phyloP scores from a whole-genome alignment of 2,329 filamentous ascomycete species.

The Delphinella strobiligena region DNA sequence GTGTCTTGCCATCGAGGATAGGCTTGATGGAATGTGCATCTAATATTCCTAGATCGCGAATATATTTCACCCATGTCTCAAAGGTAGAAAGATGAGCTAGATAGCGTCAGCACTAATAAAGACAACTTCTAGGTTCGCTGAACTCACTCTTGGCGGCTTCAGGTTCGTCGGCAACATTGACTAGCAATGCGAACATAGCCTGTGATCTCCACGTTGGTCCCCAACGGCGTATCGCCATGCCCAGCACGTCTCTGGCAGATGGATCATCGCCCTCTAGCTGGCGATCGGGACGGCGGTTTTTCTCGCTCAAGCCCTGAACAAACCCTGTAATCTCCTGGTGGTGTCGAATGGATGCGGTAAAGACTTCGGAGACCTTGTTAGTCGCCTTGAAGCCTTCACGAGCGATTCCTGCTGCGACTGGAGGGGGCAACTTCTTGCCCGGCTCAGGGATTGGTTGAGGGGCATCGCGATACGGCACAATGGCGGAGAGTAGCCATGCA shows the following conservation, averaged over 20 bases:
- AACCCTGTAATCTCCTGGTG: conserved; percentile 49
- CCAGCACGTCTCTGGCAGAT: conserved; percentile 49
- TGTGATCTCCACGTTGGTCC: conserved; percentile 62
- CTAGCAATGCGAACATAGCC: conserved; percentile 53
- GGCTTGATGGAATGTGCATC: conserved; percentile 37
- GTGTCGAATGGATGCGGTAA: conserved; percentile 54
- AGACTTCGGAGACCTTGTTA: conserved; percentile 60
- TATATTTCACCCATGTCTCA: conserved; percentile 38
- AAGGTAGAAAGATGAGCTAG: conserved; percentile 39
- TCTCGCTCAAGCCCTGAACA: conserved; percentile 41
- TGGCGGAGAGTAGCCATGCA: conserved; percentile 63
- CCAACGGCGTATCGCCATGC: conserved; percentile 65
- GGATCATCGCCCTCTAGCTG: conserved; percentile 30
- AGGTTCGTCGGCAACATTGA: conserved; percentile 41
- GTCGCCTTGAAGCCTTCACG: conserved; percentile 69
- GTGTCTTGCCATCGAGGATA: conserved; percentile 58
- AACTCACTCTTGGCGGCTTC: conserved; percentile 32
- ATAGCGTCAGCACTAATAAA: conserved; percentile 6
- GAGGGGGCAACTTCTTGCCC: conserved; percentile 41
- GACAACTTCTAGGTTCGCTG: not conserved
- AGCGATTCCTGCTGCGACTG: conserved; percentile 51
- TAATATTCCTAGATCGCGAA: conserved; percentile 38
- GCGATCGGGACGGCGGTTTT: conserved; percentile 33
- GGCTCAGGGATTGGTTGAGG: conserved; percentile 26
- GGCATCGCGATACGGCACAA: conserved; percentile 59